Percentiles rank a stretch among this genome's conserved stretches.
Evolutionary conservation across 139 green algal species (phyloP).

Genomic region (Trebouxia sp.): DNA sequence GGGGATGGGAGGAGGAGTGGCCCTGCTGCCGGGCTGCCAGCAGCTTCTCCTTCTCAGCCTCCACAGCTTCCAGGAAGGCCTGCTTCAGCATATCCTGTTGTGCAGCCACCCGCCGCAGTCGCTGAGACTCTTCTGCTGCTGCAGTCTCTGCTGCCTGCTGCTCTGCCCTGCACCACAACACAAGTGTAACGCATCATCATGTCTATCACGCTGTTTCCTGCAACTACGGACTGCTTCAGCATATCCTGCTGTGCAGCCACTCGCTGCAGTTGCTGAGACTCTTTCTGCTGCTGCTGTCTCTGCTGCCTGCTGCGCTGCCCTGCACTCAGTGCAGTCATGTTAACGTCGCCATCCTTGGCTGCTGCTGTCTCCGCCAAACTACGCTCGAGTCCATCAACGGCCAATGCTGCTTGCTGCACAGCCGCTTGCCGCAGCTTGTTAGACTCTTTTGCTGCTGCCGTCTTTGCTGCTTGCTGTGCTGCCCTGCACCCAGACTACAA

Average conservation of each 20-base stretch:
- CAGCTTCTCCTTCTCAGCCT: constrained; percentile 13
- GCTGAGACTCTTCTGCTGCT: constrained; percentile 12
- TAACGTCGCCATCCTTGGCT: too few relatives aligned
- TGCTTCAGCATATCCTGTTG: neutral
- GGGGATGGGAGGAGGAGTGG: neutral
- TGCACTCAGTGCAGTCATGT: too few relatives aligned
- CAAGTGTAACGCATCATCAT: too few relatives aligned
- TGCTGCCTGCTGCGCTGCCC: too few relatives aligned
- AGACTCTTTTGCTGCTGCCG: too few relatives aligned
- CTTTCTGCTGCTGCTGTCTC: constrained; percentile 14
- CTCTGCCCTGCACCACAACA: too few relatives aligned
- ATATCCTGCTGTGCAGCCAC: neutral
- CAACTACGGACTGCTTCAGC: neutral
- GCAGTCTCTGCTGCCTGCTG: constrained; percentile 6
- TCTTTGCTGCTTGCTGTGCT: too few relatives aligned
- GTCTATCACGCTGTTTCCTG: too few relatives aligned
- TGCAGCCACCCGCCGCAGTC: neutral
- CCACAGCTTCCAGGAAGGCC: constrained; percentile 6
- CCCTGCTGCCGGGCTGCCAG: neutral
- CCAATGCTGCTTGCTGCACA: neutral
- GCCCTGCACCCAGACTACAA: too few relatives aligned
- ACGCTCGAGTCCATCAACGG: too few relatives aligned
- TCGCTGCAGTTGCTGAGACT: neutral
- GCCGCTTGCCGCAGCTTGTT: neutral
- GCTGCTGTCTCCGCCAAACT: neutral